These are phyloP conservation scores for Aspergillus melleus DNA, from an alignment of 2,329 filamentous ascomycete species.

Conservation along the genomic window DNA sequence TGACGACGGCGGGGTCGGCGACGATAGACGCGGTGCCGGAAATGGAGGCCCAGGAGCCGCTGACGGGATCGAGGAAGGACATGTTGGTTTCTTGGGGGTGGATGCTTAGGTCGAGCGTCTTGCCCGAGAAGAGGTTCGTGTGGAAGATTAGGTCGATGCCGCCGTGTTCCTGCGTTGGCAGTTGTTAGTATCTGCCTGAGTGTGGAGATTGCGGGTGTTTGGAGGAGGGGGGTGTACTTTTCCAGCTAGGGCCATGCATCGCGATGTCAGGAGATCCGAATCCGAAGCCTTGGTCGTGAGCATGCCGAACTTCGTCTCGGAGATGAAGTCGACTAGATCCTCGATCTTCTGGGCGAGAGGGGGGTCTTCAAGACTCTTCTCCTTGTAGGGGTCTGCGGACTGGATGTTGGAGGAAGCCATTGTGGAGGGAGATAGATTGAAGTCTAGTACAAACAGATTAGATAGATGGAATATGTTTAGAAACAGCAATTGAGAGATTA, in stretches of 20 bases:
- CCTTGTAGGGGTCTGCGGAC: constrained; percentile 75
- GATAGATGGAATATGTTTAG: not conserved
- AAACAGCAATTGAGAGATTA: not conserved
- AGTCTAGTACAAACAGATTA: not conserved
- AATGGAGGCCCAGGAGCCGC: constrained; percentile 83
- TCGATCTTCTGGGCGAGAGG: constrained; percentile 73
- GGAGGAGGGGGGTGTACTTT: constrained; percentile 53
- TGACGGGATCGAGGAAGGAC: constrained; percentile 69
- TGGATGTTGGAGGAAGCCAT: constrained; percentile 52
- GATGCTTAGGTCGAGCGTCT: constrained; percentile 74
- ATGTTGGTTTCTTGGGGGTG: constrained; percentile 76
- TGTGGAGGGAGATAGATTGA: not conserved
- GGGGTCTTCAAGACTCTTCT: constrained; percentile 71
- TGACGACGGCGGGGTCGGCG: constrained; percentile 66
- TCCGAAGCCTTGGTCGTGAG: constrained; percentile 71
- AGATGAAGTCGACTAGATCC: constrained; percentile 70
- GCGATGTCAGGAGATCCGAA: constrained; percentile 69
- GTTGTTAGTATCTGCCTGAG: constrained; percentile 1
- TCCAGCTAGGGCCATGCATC: constrained; percentile 81
- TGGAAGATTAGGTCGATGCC: constrained; percentile 85
- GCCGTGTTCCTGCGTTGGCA: constrained; percentile 62
- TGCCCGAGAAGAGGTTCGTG: constrained; percentile 86
- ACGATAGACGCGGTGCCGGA: constrained; percentile 71
- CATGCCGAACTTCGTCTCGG: constrained; percentile 79
- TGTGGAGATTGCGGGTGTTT: too few relatives aligned